Conservation (phyloP, 2,329 filamentous ascomycete genomes). For the Scedosporium aurantiacum region DNA sequence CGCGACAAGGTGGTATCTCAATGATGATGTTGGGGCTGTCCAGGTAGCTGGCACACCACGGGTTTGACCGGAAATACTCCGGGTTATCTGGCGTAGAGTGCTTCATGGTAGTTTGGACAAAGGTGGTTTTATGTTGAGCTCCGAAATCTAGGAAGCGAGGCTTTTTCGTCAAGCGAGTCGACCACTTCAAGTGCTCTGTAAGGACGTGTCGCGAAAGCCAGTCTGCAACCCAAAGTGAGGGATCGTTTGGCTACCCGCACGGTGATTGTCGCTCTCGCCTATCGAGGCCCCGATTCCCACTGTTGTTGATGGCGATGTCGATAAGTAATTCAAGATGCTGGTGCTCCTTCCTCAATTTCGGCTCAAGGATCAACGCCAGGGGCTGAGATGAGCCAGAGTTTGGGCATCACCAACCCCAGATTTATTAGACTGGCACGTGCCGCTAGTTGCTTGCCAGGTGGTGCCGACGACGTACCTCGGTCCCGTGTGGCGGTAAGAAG, state of each 20-base stretch:
- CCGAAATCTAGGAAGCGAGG: too few relatives aligned
- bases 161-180: neutral
- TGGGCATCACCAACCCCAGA: neutral
- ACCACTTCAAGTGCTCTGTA: too few relatives aligned
- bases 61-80: slow-evolving; percentile 20
- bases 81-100: neutral
- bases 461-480: neutral
- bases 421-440: too few relatives aligned
- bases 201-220: too few relatives aligned
- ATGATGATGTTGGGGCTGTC: slow-evolving; percentile 15
- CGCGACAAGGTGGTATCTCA: slow-evolving; percentile 24
- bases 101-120: neutral
- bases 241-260: too few relatives aligned
- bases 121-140: neutral
- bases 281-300: too few relatives aligned
- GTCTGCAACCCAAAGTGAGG: too few relatives aligned
- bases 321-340: neutral
- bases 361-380: neutral
- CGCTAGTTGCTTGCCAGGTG: too few relatives aligned
- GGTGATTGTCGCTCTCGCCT: too few relatives aligned
- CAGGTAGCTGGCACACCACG: slow-evolving; percentile 24
- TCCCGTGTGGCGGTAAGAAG: neutral
- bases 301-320: neutral
- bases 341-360: neutral
- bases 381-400: neutral